Conservation (phyloP, 768 basidiomycete species). For the Mycena filopes region DNA sequence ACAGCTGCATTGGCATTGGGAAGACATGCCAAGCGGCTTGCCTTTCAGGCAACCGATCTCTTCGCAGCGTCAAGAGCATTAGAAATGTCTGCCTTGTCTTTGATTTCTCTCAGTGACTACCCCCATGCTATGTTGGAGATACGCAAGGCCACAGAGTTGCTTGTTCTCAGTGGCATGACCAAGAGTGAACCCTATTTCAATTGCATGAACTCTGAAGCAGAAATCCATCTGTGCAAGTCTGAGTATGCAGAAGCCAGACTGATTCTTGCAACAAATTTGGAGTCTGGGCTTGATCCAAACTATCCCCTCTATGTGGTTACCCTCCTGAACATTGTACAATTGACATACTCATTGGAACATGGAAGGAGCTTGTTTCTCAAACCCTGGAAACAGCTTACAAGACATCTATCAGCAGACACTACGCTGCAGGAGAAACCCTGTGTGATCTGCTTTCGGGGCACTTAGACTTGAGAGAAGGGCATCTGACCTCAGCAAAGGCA, state of each 20-base stretch:
- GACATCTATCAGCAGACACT: no score
- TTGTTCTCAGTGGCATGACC: background rate
- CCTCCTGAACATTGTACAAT: slow-evolving; percentile 1
- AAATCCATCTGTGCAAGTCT: background rate
- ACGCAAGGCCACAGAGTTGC: background rate
- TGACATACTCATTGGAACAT: background rate
- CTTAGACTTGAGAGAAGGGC: no score
- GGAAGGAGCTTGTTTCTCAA: background rate
- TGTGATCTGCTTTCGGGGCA: no score
- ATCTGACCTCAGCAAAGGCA: no score
- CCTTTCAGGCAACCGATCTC: background rate
- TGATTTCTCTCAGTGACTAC: background rate
- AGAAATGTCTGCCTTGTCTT: background rate
- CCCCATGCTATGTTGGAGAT: background rate
- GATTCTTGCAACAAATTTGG: background rate
- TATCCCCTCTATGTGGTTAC: background rate
- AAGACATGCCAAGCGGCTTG: no score
- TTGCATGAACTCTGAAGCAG: background rate
- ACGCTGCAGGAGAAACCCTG: no score
- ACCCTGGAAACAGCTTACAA: no score
- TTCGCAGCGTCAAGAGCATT: background rate
- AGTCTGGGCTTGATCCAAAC: background rate
- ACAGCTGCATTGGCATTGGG: no score
- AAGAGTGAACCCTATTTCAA: background rate
- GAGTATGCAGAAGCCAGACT: slow-evolving; percentile 10